phyloP scores from a whole-genome alignment of 2,329 filamentous ascomycete genomes.

The Nothophoma quercina region DNA sequence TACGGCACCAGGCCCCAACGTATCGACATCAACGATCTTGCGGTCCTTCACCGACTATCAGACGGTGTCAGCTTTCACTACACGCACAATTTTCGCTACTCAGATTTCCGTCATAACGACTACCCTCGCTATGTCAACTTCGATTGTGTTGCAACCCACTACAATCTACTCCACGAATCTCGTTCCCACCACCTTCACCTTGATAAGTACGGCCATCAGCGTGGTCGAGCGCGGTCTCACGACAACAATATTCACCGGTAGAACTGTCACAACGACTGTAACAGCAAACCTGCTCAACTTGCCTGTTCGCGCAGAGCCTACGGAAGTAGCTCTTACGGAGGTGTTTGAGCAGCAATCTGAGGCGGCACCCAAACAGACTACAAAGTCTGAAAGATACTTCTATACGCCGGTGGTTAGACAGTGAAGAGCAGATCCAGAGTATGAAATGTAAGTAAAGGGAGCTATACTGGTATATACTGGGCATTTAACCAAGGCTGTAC shows the following conservation, averaged over 20 bases:
- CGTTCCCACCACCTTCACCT: neutral
- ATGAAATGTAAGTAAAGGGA: too few species aligned
- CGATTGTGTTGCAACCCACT: constrained; percentile 5
- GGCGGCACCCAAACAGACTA: neutral
- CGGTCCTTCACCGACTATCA: neutral
- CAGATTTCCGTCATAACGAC: neutral
- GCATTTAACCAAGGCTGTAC: too few species aligned
- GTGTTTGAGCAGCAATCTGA: too few species aligned
- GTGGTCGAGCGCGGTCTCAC: neutral
- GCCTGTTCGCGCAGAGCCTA: neutral
- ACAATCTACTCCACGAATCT: constrained; percentile 9
- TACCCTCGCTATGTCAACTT: neutral
- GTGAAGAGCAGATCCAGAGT: neutral
- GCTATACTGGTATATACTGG: too few species aligned
- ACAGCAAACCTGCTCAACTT: neutral
- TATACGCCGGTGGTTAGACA: neutral
- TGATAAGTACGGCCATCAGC: neutral
- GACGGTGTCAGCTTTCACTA: neutral
- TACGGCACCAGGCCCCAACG: neutral
- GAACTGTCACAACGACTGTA: constrained; percentile 1
- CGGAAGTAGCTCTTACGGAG: neutral
- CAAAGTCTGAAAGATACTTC: neutral
- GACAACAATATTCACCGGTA: constrained; percentile 1
- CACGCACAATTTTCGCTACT: constrained; percentile 2
- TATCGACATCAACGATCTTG: neutral